Evolutionary conservation across 2,329 filamentous ascomycete genomes (phyloP), one percentile per base, ranked within the genome.

Genomic region (Cylindrodendrum hubeiense): DNA sequence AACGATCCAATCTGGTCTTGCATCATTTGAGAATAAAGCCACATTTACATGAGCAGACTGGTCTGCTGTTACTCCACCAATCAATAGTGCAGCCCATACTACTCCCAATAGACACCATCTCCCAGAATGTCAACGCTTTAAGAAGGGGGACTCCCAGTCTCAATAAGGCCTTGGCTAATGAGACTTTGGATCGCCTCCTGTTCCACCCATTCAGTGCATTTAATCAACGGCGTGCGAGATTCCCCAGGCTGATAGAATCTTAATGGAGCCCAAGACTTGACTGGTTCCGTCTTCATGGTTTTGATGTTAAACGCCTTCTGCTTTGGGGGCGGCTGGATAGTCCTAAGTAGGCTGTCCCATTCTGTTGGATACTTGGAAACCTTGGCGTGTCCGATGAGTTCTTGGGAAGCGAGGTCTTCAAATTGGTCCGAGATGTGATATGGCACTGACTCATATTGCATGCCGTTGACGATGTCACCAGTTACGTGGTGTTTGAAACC

Each of bases 191-290:
- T 51, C 4, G 60, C 65, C n/a, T 60, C 26, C n/a, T 47, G 34
- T 39, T 65, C 47, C 15, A 39, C 39, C 60, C 61, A 60, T 53
- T 61, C 61, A 2, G 56, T 65, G 61, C 60, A 58, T 33, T 63
- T 62, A 1, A 53, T 22, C 39, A 66, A 37, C 22, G 63, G 52
- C 21, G 5, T 10, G 1, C 58, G 46, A 12, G 34, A 17, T 39
- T 63, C 63, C 9, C 52, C 59, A 12, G 39, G 28, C 12, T 30
- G 30, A 9, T 58, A 62, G 17, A 64, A 64, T 17, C 33, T 44
- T 37, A 62, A 49, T 3, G 58, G 58, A 15, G 33, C 28, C 58
- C 49, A 61, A 6, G 15, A 33, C 19, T 62, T 62, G 15, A 66
- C 34, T 3, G 58, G 58, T 17, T 66, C 63, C 4, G 58, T 66